phyloP scores from a whole-genome alignment of 78 protist species.

The Cavenderia fasciculata region DNA sequence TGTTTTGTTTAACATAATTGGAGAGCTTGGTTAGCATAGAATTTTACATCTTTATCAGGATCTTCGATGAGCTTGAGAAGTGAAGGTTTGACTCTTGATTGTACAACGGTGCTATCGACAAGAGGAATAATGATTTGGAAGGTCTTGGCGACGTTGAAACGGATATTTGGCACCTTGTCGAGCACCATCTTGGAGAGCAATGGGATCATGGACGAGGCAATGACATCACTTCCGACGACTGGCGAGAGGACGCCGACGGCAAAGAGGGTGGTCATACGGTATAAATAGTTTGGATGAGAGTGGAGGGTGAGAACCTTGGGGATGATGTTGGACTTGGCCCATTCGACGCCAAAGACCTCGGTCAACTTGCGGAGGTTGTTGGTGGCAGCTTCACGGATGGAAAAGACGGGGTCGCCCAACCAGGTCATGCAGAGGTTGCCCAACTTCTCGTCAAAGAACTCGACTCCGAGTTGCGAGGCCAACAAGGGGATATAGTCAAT shows the following conservation, averaged over 20 bases:
- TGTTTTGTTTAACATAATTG: slow-evolving; percentile 67
- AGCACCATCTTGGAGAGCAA: slow-evolving; percentile 63
- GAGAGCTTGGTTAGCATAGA: slow-evolving; percentile 82
- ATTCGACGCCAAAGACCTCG: slow-evolving; percentile 91
- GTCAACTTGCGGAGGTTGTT: slow-evolving; percentile 71
- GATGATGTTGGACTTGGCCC: slow-evolving; percentile 89
- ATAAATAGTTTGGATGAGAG: slow-evolving; percentile 88
- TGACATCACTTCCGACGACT: slow-evolving; percentile 80
- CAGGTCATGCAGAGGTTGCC: slow-evolving; percentile 86
- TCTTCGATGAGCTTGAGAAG: slow-evolving; percentile 79
- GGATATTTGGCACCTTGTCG: slow-evolving; percentile 94
- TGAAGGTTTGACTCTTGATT: slow-evolving; percentile 72
- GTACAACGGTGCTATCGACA: slow-evolving; percentile 64
- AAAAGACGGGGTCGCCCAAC: slow-evolving; percentile 92
- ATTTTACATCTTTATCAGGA: slow-evolving; percentile 89
- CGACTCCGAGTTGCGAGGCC: slow-evolving; percentile 89
- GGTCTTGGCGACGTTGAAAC: slow-evolving; percentile 95
- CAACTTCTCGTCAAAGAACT: slow-evolving; percentile 91
- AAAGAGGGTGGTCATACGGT: slow-evolving; percentile 95
- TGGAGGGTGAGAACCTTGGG: slow-evolving; percentile 83
- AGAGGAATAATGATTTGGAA: slow-evolving; percentile 72
- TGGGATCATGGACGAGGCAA: slow-evolving; percentile 80
- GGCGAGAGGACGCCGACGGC: slow-evolving; percentile 82
- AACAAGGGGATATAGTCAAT: slow-evolving; percentile 93
- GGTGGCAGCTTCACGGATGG: slow-evolving; percentile 94